Evolutionary conservation across 148 eudicot genomes (phyloP).

Genomic region (Agrostemma githago): DNA sequence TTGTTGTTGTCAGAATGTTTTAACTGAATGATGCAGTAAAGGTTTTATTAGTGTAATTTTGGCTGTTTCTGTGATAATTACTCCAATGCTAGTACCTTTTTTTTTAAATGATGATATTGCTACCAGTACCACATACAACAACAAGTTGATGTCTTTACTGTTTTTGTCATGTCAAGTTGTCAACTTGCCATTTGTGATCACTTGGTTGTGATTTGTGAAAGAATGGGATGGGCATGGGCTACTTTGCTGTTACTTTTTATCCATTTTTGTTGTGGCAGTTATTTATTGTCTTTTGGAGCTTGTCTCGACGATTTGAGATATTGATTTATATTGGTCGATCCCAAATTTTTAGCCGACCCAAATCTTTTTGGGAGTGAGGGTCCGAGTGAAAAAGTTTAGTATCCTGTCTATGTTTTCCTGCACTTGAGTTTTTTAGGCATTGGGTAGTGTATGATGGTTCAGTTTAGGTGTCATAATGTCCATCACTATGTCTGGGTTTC

Average conservation of each 20-base stretch:
- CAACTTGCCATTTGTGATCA: constrained; percentile 10
- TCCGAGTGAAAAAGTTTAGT: background rate
- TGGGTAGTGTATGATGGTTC: background rate
- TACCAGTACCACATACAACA: background rate
- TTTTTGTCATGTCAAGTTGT: constrained; percentile 9
- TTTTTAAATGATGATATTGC: background rate
- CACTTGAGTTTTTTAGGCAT: background rate
- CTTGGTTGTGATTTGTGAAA: background rate
- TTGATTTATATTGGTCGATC: too few species aligned
- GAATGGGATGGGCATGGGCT: background rate
- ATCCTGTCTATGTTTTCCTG: background rate
- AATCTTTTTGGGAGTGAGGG: background rate
- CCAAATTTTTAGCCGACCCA: too few species aligned
- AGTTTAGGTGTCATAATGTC: background rate
- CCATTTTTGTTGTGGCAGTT: background rate
- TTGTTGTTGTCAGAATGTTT: background rate
- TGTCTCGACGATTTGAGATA: background rate
- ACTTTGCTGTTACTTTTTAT: background rate
- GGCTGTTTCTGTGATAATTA: background rate
- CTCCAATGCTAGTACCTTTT: background rate
- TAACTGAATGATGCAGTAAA: background rate
- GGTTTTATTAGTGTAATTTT: background rate
- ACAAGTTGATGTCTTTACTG: constrained; percentile 14
- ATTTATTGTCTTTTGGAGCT: background rate
- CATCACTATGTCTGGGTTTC: background rate